Evolutionary conservation across 2,329 filamentous ascomycete genomes (phyloP), one percentile per base, ranked within the genome.

Genomic region (Aspergillus sp.): DNA sequence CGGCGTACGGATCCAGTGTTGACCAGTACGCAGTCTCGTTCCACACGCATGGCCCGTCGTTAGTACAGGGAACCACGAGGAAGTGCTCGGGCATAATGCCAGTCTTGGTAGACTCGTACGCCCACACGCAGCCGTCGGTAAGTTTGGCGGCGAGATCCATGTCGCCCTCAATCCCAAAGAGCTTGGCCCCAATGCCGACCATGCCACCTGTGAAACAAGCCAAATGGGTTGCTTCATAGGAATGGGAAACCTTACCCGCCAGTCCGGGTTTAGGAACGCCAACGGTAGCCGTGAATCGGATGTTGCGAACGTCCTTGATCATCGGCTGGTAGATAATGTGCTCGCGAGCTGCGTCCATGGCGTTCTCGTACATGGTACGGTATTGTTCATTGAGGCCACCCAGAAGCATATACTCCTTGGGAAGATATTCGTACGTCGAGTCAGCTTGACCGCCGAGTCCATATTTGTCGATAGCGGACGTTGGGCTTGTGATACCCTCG

Each of bases 1-100:
- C 66, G 46, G 66, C 68, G 24, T 72, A 63, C 2, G 76, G 74
- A 56, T 80, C 78, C 42, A 79, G 65, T 20, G 71, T 76, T 2
- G 78, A 74, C 58, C 78, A 76, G 78, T 84, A 86, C 16, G 70
- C 69, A 2, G 77, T 76, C 63, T 85, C 81, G 62, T 85, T 77
- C 85, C 84, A 87, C 12, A 73, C 69, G 65, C 85, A 87, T 20
- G 68, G 63, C 36, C 69, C 63, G 9, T 67, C 63, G 36, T 77
- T 72, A 26, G 74, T 70, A 68, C 85, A 88, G 4, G 82, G 78
- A 16, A 84, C 68, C 49, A 87, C 74, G 36, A 80, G 73, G 65
- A 85, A 86, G 51, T 77, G 71, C 68, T 88, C 86, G 1, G 85
- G 84, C 85, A 88, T 88, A 59, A 88, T 82, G 5, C 85, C 85